Percentiles rank a stretch among this genome's conserved stretches.
phyloP scores from a whole-genome alignment of 495 filamentous ascomycete species.

The Aspergillus olivimuriae region DNA sequence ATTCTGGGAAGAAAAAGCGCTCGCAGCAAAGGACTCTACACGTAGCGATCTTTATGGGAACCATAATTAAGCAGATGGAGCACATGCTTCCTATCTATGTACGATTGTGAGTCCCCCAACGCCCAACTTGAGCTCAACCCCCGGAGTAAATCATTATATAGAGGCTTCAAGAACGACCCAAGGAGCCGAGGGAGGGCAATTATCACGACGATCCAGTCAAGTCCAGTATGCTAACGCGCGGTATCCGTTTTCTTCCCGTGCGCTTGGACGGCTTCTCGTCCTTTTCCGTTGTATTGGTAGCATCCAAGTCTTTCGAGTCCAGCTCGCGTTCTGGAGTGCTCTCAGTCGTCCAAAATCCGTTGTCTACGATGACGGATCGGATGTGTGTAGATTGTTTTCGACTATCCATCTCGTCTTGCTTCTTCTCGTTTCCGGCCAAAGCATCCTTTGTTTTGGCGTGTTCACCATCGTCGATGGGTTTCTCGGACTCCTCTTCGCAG shows the following conservation, averaged over 20 bases:
- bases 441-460: not conserved
- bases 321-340: conserved; percentile 3
- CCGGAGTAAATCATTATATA: not conserved
- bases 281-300: not conserved
- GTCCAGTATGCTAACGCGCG: conserved; percentile 35
- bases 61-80: too few species aligned
- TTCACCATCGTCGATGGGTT: too few species aligned
- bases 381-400: conserved; percentile 11
- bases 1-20: too few species aligned
- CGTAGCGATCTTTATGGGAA: too few species aligned
- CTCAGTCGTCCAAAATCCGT: conserved; percentile 33
- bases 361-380: conserved; percentile 21
- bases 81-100: not conserved
- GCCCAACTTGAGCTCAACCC: not conserved
- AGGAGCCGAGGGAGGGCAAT: not conserved
- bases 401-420: not conserved
- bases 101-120: not conserved
- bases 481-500: not conserved
- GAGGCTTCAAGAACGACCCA: too few species aligned
- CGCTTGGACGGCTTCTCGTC: conserved; percentile 5
- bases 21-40: too few species aligned
- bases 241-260: conserved; percentile 27
- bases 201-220: conserved; percentile 14
- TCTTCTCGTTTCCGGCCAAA: not conserved
- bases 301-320: conserved; percentile 1